Base-by-base conservation (phyloP, 306 rosid genomes). In the Glycine latifolia region DNA sequence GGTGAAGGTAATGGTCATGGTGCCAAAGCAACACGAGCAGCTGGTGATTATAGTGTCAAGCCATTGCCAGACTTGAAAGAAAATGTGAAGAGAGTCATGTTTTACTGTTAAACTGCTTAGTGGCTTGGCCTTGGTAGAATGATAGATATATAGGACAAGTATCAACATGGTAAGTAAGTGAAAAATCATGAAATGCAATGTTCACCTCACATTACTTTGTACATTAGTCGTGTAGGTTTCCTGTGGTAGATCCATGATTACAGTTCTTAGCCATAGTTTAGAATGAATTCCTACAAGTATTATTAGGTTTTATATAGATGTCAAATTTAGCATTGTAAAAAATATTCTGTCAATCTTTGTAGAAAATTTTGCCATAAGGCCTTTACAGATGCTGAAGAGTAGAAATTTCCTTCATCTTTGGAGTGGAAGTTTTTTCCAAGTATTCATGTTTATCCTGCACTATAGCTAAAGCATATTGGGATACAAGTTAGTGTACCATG, bases 31-130 rank as follows among this genome's bases (percentile, higher is more conserved):
- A 88, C 87, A 12, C 85, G 95, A 33, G 52, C 77, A 9, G 77
- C 82, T 0, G 97, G 95, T 67, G 95, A 94, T 63, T 59, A 87
- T 52, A 93, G 91, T 20, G 92, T 94, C 81, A 89, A 94, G 67
- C 98, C 97, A 16, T 88, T 94, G 91, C 98, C 97, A 54, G 98
- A 94, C 56, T 79, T 94, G 72, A 94, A 94, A 83, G 98, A 94
- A 77, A 94, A 94, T 77, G 98, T 94, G 75, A 92, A 94, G 91
- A 92, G 97, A 84, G 98, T 94, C 11, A 94, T 94, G 98, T 94
- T 94, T 61, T 94, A 94, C 70, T 94, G 98, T 80, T 94, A 89
- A 79, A 70, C 16, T 56, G 61, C 44, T n/a, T 59, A 49, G 52
- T 43, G 71, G 85, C 68, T 50, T 46, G 71, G 73, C 60, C 67